Conservation (phyloP, 176 grass and related monocot genomes). For the Triticum monococcum region DNA sequence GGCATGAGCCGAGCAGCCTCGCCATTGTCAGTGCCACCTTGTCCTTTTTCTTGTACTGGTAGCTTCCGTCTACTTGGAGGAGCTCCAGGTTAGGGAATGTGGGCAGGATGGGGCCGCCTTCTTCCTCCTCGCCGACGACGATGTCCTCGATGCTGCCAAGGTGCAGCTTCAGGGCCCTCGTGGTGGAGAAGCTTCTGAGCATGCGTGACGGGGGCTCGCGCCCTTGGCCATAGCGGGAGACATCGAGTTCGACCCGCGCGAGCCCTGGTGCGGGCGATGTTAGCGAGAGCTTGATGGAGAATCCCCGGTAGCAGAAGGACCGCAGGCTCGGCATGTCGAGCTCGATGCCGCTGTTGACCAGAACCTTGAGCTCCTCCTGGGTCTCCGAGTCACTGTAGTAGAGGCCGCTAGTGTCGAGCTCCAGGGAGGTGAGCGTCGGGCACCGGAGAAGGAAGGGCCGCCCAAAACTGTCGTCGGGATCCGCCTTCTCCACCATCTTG, state of each 20-base stretch:
- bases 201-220: neutral
- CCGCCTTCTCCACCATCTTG: neutral
- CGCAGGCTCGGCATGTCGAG: neutral
- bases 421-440: neutral
- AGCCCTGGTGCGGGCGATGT: neutral
- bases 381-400: neutral
- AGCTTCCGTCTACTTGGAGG: neutral
- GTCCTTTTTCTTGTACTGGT: neutral
- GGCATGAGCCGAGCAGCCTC: neutral
- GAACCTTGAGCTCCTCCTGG: neutral
- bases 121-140: neutral
- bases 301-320: neutral
- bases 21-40: neutral
- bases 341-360: neutral
- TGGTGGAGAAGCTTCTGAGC: neutral
- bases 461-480: neutral
- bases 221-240: neutral
- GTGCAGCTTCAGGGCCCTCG: neutral
- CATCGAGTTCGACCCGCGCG: neutral
- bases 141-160: neutral
- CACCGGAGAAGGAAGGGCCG: neutral
- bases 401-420: neutral
- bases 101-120: neutral
- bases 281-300: neutral
- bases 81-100: neutral